These are phyloP conservation scores for Aspergillus sergii DNA, from an alignment of 2,329 filamentous ascomycete genomes.

Conservation along the genomic window DNA sequence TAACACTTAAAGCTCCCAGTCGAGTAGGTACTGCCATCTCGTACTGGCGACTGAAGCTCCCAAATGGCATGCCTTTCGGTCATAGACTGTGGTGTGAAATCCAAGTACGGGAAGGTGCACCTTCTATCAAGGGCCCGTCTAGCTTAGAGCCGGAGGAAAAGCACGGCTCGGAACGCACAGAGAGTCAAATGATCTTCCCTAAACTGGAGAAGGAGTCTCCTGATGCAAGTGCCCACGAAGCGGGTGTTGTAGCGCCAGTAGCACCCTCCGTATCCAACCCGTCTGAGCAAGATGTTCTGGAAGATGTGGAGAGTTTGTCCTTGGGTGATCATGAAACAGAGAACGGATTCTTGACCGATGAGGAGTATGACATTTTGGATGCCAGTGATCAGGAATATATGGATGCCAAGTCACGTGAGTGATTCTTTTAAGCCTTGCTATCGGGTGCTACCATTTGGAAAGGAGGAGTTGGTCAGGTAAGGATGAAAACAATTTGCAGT, in stretches of 20 bases:
- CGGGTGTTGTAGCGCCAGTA: conserved; percentile 31
- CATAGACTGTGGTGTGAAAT: conserved; percentile 96
- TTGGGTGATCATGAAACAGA: conserved; percentile 51
- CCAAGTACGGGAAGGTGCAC: conserved; percentile 55
- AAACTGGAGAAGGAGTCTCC: conserved; percentile 94
- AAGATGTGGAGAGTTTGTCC: conserved; percentile 62
- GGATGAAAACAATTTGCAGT: background rate
- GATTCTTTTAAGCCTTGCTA: background rate
- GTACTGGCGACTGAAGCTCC: conserved; percentile 91
- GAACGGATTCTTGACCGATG: conserved; percentile 90
- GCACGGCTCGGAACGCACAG: conserved; percentile 40
- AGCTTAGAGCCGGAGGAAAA: conserved; percentile 29
- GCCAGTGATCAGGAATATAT: conserved; percentile 86
- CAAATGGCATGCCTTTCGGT: conserved; percentile 80
- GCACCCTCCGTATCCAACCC: conserved; percentile 45
- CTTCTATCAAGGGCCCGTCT: conserved; percentile 15
- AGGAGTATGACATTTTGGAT: conserved; percentile 97
- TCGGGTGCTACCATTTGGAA: background rate
- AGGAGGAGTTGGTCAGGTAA: conserved; percentile 2
- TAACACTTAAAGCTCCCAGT: conserved; percentile 77
- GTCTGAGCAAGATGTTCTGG: conserved; percentile 52
- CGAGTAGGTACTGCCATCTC: conserved; percentile 82
- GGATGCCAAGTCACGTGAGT: conserved; percentile 43
- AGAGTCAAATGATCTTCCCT: conserved; percentile 91
- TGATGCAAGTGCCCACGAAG: conserved; percentile 73